These are phyloP conservation scores for Colletotrichum sp. DNA, from an alignment of 2,329 filamentous ascomycete species.

Conservation along the genomic window DNA sequence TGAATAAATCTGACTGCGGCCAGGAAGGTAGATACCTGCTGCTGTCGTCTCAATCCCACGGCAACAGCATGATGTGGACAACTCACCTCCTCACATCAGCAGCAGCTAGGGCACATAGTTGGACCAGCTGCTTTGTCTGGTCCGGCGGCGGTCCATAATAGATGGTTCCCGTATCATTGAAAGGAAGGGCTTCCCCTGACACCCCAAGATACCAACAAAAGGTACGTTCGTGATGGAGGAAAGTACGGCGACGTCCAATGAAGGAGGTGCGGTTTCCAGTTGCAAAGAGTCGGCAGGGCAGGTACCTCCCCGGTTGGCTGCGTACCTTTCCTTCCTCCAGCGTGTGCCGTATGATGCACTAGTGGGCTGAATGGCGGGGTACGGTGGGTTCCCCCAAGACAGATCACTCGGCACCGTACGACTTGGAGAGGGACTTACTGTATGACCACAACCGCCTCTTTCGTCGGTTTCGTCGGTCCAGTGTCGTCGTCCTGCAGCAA, in stretches of 20 bases:
- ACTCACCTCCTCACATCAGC: conserved; percentile 3
- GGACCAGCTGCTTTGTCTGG: neutral
- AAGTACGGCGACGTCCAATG: neutral
- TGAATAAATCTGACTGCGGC: neutral
- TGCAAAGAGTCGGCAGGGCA: neutral
- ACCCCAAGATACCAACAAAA: neutral
- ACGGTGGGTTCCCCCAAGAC: neutral
- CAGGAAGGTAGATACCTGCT: neutral
- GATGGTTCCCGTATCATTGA: neutral
- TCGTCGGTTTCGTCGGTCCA: neutral
- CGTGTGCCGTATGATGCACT: conserved; percentile 14
- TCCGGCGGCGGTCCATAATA: neutral
- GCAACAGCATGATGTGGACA: neutral
- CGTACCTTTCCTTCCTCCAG: neutral
- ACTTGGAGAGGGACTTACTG: neutral
- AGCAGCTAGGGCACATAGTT: neutral
- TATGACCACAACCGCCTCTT: neutral
- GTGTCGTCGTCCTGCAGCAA: neutral
- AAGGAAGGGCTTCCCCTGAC: conserved; percentile 12
- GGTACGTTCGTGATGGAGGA: neutral
- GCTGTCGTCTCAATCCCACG: neutral
- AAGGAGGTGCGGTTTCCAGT: neutral
- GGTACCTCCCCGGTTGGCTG: neutral
- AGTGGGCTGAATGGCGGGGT: conserved; percentile 19
- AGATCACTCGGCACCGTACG: neutral